phyloP scores from a whole-genome alignment of 1,284 basidiomycete species.

The Sporisorium exsertum region DNA sequence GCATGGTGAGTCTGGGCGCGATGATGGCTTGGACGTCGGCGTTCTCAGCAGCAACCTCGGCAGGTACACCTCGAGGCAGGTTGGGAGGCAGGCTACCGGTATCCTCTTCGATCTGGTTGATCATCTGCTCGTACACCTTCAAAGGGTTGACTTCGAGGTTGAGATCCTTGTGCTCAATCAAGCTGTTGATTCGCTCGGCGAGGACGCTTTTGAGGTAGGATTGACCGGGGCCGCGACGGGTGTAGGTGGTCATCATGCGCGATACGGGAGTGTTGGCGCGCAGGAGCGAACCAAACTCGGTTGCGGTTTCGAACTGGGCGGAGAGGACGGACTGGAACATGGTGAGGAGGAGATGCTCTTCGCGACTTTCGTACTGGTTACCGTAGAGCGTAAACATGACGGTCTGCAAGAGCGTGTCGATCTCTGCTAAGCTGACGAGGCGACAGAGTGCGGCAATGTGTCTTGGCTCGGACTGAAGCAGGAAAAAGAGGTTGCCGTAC shows the following conservation, averaged over 20 bases:
- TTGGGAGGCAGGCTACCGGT: conserved; percentile 89
- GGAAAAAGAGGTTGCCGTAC: conserved; percentile 98
- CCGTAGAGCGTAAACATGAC: conserved; percentile 99
- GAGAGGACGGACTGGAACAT: conserved; percentile 98
- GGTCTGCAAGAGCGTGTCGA: conserved; percentile 97
- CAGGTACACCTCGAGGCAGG: conserved; percentile 88
- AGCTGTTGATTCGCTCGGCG: conserved; percentile 94
- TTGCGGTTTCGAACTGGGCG: conserved; percentile 97
- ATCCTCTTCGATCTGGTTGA: conserved; percentile 94
- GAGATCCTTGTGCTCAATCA: conserved; percentile 97
- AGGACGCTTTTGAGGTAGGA: conserved; percentile 96
- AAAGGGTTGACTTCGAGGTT: conserved; percentile 98
- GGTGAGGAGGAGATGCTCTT: conserved; percentile 96
- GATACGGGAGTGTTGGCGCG: conserved; percentile 98
- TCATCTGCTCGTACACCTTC: conserved; percentile 76
- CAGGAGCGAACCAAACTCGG: conserved; percentile 95
- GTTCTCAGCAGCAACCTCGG: conserved; percentile 92
- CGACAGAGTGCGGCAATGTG: conserved; percentile 96
- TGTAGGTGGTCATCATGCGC: conserved; percentile 99
- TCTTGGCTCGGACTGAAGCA: conserved; percentile 95
- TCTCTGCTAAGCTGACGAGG: conserved; percentile 94
- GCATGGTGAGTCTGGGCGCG: conserved; percentile 92
- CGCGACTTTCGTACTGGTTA: conserved; percentile 98
- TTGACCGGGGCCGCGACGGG: conserved; percentile 95
- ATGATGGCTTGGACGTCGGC: conserved; percentile 96